Base-by-base conservation (phyloP, 768 basidiomycete species). In the Mrakia gelida region DNA sequence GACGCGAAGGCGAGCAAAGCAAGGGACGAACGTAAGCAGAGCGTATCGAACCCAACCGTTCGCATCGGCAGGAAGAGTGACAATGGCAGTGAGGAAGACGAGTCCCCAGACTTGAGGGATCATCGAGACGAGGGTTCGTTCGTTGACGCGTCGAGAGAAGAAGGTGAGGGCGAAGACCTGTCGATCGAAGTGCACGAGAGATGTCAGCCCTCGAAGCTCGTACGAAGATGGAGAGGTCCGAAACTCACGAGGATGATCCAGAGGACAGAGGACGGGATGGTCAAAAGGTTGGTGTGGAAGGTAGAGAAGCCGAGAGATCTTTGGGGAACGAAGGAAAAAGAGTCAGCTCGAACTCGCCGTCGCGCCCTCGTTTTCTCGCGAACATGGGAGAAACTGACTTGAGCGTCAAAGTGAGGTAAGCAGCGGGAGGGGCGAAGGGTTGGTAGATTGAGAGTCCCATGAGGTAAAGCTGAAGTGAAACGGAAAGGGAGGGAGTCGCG, bases 341-440 rank as follows among this genome's bases (percentile, higher is more conserved):
- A 15, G 9, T 45, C 2, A 10, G 45, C 45, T 45, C 45, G 45
- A 45, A 45, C 5, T 45, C 45, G 1, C 3, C 4, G 38, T 38
- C 38, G 38, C 38, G 45, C 11, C 45, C 9, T 11, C 15, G 45
- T 6, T 45, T 45, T 45, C 45, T 45, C 15, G 45, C 45, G 38
- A 45, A 43, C 41, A 43, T n/a, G 41, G 11, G 45, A 45, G 15
- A 45, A 13, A 45, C 45, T 45, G 5, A 45, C 45, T 88, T 87
- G 21, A 91, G 86, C n/a, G 88, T 88, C 0, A 91, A 86, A 0
- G 90, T 91, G 65, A 91, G 86, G 81, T 91, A 91, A 7, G 86
- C 87, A 9, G 90, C 88, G 0, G 86, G 86, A 1, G 72, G 49
- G 5, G 7, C n/a, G 32, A 88, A 86, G 15, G 91, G 90, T 10